phyloP scores from a whole-genome alignment of 2,329 filamentous ascomycete species.

The Aspergillus hiratsukae region DNA sequence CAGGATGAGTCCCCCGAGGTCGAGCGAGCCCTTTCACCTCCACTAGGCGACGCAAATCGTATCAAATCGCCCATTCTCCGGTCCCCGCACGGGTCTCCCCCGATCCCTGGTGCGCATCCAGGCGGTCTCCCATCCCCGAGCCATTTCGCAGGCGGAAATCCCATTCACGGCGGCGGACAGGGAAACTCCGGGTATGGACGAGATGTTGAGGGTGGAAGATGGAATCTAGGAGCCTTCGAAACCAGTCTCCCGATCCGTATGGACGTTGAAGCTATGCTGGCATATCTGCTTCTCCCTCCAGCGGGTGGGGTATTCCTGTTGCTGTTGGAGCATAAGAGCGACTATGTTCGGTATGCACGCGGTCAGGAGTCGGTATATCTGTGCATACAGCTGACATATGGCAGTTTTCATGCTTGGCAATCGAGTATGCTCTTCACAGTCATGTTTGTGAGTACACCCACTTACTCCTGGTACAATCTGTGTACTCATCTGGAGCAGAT shows the following conservation, averaged over 20 bases:
- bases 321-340: slow-evolving; percentile 86
- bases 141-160: slow-evolving; percentile 34
- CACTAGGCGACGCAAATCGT: slow-evolving; percentile 43
- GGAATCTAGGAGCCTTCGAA: slow-evolving; percentile 75
- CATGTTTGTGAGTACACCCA: slow-evolving; percentile 46
- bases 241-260: slow-evolving; percentile 82
- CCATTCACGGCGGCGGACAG: slow-evolving; percentile 25
- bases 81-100: slow-evolving; percentile 50
- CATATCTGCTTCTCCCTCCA: slow-evolving; percentile 81
- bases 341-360: slow-evolving; percentile 75
- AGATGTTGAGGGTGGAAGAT: slow-evolving; percentile 49
- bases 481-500: slow-evolving; percentile 50
- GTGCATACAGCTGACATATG: slow-evolving; percentile 3
- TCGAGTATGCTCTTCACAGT: slow-evolving; percentile 76
- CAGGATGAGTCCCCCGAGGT: slow-evolving; percentile 87
- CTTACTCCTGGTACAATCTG: not conserved
- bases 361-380: not conserved
- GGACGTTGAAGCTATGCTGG: slow-evolving; percentile 85
- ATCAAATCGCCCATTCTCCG: slow-evolving; percentile 51
- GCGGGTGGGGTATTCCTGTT: slow-evolving; percentile 79
- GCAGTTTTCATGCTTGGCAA: slow-evolving; percentile 95
- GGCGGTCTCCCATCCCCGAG: slow-evolving; percentile 37
- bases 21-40: slow-evolving; percentile 73
- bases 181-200: slow-evolving; percentile 37
- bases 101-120: slow-evolving; percentile 42